Evolutionary conservation across 768 basidiomycete genomes (phyloP).

Genomic region (Leccinum longicurvipes): DNA sequence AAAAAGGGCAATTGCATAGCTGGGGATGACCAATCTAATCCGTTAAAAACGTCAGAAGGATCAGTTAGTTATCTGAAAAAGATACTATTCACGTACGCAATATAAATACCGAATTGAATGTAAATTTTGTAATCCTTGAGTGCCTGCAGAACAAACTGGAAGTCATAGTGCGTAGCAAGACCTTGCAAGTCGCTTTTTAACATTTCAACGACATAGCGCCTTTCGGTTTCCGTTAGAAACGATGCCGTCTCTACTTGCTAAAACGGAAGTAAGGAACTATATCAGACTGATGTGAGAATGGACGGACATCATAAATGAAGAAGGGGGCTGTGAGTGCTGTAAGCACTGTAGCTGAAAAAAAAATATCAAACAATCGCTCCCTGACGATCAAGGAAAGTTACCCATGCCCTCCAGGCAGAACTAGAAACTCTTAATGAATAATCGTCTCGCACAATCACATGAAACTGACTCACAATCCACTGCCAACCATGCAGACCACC

Average conservation of each 20-base stretch:
- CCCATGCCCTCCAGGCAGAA: constrained; percentile 31
- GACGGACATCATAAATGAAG: constrained; percentile 49
- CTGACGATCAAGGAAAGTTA: neutral
- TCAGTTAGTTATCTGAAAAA: neutral
- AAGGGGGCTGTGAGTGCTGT: constrained; percentile 33
- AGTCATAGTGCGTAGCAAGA: constrained; percentile 42
- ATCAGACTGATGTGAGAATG: neutral
- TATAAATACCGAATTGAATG: constrained; percentile 33
- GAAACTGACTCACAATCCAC: constrained; percentile 33
- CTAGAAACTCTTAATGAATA: constrained; percentile 14
- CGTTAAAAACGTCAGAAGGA: constrained; percentile 1
- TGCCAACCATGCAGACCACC: constrained; percentile 36
- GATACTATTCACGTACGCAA: constrained; percentile 29
- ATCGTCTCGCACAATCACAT: neutral
- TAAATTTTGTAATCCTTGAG: constrained; percentile 42
- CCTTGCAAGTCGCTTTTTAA: constrained; percentile 42
- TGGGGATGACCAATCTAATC: constrained; percentile 39
- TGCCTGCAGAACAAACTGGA: constrained; percentile 47
- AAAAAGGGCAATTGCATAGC: constrained; percentile 46
- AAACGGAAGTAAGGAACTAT: neutral
- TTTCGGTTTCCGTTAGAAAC: constrained; percentile 38
- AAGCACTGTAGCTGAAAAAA: constrained; percentile 8
- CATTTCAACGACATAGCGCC: constrained; percentile 35
- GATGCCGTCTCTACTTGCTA: constrained; percentile 12
- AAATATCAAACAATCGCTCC: neutral